These are phyloP conservation scores for Biscogniauxia marginata DNA, from an alignment of 2,329 filamentous ascomycete species.

Conservation along the genomic window DNA sequence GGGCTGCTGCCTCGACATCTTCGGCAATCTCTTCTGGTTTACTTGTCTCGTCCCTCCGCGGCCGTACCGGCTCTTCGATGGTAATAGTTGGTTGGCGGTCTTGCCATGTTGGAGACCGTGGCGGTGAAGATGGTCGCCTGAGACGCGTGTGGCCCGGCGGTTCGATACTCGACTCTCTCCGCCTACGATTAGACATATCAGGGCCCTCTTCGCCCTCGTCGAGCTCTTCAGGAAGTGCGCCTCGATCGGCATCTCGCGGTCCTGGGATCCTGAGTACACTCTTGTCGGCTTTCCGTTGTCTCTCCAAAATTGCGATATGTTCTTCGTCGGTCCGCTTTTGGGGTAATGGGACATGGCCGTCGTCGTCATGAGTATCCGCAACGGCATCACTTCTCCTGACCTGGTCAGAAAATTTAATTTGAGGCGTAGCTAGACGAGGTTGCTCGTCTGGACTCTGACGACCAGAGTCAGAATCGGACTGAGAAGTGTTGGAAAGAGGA, in stretches of 20 bases:
- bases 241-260: conserved; percentile 84
- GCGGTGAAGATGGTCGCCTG: conserved; percentile 9
- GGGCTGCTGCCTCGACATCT: conserved; percentile 41
- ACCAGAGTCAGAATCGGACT: conserved; percentile 17
- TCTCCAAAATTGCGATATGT: conserved; percentile 84
- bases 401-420: conserved; percentile 69
- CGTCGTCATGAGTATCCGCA: conserved; percentile 39
- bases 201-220: conserved; percentile 32
- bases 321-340: conserved; percentile 62
- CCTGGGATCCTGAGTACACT: conserved; percentile 85
- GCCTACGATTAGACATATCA: conserved; percentile 30
- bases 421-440: conserved; percentile 27
- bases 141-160: conserved; percentile 2
- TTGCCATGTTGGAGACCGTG: conserved; percentile 16
- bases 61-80: conserved; percentile 62
- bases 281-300: conserved; percentile 72
- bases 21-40: conserved; percentile 39
- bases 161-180: conserved; percentile 30
- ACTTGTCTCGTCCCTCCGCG: conserved; percentile 29
- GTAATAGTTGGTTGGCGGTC: conserved; percentile 58
- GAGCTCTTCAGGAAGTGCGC: conserved; percentile 64
- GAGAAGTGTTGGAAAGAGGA: conserved; percentile 15
- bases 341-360: conserved; percentile 49
- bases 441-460: conserved; percentile 10
- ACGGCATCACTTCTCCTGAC: conserved; percentile 60